Evolutionary conservation across 345 rosid genomes (phyloP), one percentile per base, ranked within the genome.

Genomic region (Salix udensis): DNA sequence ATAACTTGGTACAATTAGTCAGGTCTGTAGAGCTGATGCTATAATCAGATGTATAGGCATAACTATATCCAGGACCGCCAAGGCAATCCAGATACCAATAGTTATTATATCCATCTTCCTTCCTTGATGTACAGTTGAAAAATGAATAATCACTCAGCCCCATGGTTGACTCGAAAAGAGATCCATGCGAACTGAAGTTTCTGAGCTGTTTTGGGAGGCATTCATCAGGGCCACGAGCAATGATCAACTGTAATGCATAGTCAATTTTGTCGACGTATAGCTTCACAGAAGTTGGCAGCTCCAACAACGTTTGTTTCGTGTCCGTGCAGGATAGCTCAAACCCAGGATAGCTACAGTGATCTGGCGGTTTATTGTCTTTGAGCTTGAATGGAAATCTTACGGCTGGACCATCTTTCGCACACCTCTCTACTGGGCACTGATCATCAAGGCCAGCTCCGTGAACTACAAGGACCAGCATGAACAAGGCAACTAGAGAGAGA

Each of bases 311-410:
- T 31, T 80, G n/a, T 1, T 55, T 71, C 31, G 0, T 71, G 3
- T 67, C 21, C 18, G 21, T 31, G 76, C 83, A 80, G 16, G 83
- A 65, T 16, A 80, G 62, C 44, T 52, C 46, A 26, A 80, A 80
- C 72, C 79, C 65, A 62, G 16, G 11, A 23, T 53, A 75, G 44
- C 71, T 16, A 31, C 71, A 74, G 64, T 74, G 1, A 5, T 46
- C 30, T 11, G 5, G 31, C 31, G 0, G 0, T 0, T 74, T 26
- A 1, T 5, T 31, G 4, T 40, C 73, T 65, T n/a, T 65, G 53
- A 75, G 21, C 5, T 42, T 61, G 64, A 80, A 80, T 0, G 83
- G 83, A 67, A 65, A 80, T 4, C 68, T 55, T 72, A 80, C n/a
- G 8, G 28, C 7, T 1, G 76, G 79, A 16, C 69, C 73, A 39